Evolutionary conservation across 306 rosid genomes (phyloP), one percentile per base, ranked within the genome.

Genomic region (Sesbania bispinosa): DNA sequence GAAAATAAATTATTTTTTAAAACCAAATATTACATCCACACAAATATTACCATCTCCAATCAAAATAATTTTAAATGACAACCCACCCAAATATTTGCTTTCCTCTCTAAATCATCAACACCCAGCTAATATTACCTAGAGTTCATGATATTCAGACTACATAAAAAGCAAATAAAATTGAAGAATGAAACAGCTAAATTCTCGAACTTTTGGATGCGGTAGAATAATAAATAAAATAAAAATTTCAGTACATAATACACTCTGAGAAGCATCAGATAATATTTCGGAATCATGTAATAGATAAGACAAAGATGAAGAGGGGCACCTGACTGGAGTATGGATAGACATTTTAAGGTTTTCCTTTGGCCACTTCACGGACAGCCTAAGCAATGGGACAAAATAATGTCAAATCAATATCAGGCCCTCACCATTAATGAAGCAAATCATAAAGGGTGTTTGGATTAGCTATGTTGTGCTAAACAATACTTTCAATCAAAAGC

Each of bases 341-440:
- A 95, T 79, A 53, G 99, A 88, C 62, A 95, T 85, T 53, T 88
- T 86, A 42, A 95, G 85, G 65, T 79, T 80, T 71, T 74, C 92
- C 86, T 83, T 95, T 5, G 97, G 90, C 99, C 99, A 95, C 82
- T 85, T 85, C 61, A 91, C 96, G 78, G n/a, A 91, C 84, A 74
- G 77, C 93, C 99, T 91, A 63, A 70, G 50, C 51, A 84, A 75
- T 63, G 29, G 35, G n/a, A 59, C 47, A 79, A n/a, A 61, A 43
- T 52, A 67, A 9, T 60, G 62, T 63, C 43, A 69, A 79, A 74
- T 23, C 54, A 68, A 36, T 30, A 72, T 20, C 67, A 30, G 67
- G 21, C 46, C 11, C 30, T 60, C 7, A 55, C n/a, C 48, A 50
- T 70, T 39, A 67, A 33, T 55, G 42, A 35, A 75, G 46, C 1